These are phyloP conservation scores for Alnus rubra DNA, from an alignment of 306 rosid species.

Conservation along the genomic window DNA sequence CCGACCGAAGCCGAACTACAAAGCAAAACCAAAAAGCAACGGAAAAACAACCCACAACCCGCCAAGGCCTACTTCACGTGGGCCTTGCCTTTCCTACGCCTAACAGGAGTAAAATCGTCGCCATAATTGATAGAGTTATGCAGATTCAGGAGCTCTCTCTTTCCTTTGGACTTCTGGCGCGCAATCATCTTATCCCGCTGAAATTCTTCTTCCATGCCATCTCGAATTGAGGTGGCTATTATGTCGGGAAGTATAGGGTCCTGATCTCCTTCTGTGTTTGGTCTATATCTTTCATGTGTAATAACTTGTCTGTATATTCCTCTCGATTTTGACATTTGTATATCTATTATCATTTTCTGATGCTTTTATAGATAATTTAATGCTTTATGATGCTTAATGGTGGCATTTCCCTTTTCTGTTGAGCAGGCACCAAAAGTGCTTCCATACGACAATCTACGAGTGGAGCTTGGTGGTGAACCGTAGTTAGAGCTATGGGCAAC, in stretches of 20 bases:
- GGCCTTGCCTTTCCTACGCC: too few relatives aligned
- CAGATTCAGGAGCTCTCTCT: too few relatives aligned
- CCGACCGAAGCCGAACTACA: too few relatives aligned
- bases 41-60: too few relatives aligned
- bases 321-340: background rate
- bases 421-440: slow-evolving; percentile 84
- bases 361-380: slow-evolving; percentile 5
- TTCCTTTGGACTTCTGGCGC: too few relatives aligned
- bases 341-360: background rate
- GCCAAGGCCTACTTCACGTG: too few relatives aligned
- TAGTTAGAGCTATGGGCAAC: slow-evolving; percentile 30
- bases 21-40: too few relatives aligned
- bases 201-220: too few relatives aligned
- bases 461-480: slow-evolving; percentile 93
- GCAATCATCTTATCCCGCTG: too few relatives aligned
- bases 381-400: slow-evolving; percentile 15
- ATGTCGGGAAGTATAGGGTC: background rate
- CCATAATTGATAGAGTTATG: too few relatives aligned
- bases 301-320: background rate
- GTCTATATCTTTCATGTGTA: background rate
- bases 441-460: slow-evolving; percentile 85
- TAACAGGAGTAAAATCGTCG: too few relatives aligned
- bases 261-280: background rate
- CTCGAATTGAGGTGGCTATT: background rate
- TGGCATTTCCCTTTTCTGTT: slow-evolving; percentile 17